These are phyloP conservation scores for Nakataea oryzae DNA, from an alignment of 2,329 filamentous ascomycete species.

Conservation along the genomic window DNA sequence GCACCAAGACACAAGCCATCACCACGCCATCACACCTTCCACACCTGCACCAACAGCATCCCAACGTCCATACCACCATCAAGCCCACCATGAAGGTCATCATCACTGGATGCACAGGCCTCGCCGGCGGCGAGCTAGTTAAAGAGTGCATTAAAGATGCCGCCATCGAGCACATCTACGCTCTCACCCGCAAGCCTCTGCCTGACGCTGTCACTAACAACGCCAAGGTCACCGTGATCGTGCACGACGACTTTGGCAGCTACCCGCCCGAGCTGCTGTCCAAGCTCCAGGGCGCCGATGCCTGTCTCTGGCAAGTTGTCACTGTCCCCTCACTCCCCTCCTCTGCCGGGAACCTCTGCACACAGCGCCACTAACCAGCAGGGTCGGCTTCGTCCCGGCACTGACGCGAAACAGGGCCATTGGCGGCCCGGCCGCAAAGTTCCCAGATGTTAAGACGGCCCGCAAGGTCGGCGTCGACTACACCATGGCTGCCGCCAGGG, in stretches of 20 bases:
- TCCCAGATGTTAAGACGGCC: slow-evolving; percentile 28
- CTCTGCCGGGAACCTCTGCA: not conserved
- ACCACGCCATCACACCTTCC: not conserved
- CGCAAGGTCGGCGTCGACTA: slow-evolving; percentile 49
- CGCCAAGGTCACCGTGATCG: slow-evolving; percentile 37
- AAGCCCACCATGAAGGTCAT: slow-evolving; percentile 43
- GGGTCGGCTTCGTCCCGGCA: not conserved
- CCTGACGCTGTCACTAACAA: slow-evolving; percentile 22
- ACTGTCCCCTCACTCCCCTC: not conserved
- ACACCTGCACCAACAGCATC: too few species aligned
- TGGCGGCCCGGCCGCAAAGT: slow-evolving; percentile 33
- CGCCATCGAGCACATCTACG: slow-evolving; percentile 38
- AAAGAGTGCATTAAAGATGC: slow-evolving; percentile 36
- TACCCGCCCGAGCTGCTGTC: slow-evolving; percentile 35
- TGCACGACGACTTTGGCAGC: slow-evolving; percentile 40
- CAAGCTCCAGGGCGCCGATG: slow-evolving; percentile 39
- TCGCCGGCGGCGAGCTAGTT: slow-evolving; percentile 43
- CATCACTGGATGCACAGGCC: slow-evolving; percentile 47
- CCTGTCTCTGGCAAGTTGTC: slow-evolving; percentile 51
- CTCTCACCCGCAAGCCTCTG: slow-evolving; percentile 37
- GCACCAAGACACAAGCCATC: too few species aligned
- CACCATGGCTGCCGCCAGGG: slow-evolving; percentile 47
- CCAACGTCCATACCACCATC: too few species aligned
- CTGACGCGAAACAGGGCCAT: slow-evolving; percentile 21
- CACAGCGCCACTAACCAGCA: not conserved